Conservation (phyloP, 2,329 filamentous ascomycete genomes). For the Nemania sp. region DNA sequence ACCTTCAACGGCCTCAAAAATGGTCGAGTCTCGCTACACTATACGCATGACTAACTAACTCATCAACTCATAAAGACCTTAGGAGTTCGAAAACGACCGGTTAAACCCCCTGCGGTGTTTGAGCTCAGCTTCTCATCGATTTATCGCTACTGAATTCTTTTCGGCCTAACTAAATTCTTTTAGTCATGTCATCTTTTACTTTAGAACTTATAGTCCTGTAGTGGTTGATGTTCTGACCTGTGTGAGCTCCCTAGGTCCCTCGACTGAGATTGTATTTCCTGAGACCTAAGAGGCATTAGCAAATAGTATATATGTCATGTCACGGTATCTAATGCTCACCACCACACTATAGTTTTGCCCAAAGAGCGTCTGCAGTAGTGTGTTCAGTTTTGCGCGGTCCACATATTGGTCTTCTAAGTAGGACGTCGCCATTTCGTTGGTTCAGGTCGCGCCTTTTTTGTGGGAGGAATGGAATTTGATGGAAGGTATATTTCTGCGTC, state of each 20-base stretch:
- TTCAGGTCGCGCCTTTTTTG: background rate
- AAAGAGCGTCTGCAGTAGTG: slow-evolving; percentile 7
- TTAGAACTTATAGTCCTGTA: background rate
- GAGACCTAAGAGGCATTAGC: background rate
- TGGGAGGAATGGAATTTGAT: background rate
- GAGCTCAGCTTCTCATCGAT: background rate
- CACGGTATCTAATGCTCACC: background rate
- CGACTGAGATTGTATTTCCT: slow-evolving; percentile 2
- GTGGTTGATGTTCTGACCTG: slow-evolving; percentile 1
- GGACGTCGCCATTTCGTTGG: background rate
- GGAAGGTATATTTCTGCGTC: background rate
- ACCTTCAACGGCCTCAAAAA: too few relatives aligned
- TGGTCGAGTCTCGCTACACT: too few relatives aligned
- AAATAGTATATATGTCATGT: background rate
- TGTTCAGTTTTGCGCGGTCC: slow-evolving; percentile 11
- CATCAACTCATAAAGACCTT: background rate
- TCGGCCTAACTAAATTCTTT: background rate
- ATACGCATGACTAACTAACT: background rate
- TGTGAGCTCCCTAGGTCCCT: slow-evolving; percentile 10
- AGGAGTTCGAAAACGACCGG: too few relatives aligned
- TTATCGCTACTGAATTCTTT: background rate
- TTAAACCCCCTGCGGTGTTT: too few relatives aligned
- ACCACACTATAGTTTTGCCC: slow-evolving; percentile 3
- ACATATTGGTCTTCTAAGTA: background rate
- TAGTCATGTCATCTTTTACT: too few relatives aligned